Conservation (phyloP, 352 stramenopile genomes). For the Globisporangium cystogenes region DNA sequence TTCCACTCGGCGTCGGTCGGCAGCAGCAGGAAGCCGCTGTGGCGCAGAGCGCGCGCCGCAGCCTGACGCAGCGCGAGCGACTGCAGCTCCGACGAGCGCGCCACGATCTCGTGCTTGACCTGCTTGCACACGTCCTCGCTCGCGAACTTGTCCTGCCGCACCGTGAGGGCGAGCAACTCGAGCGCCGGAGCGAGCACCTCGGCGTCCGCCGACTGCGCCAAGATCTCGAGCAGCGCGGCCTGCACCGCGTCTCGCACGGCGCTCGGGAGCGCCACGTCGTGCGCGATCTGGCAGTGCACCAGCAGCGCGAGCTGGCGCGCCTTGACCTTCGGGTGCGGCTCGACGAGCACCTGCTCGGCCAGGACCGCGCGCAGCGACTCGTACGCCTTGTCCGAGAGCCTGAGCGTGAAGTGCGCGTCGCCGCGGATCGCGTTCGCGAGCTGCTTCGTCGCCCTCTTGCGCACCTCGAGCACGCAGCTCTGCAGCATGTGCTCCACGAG, state of each 20-base stretch:
- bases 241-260: constrained; percentile 16
- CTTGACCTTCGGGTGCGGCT: constrained; percentile 66
- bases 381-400: constrained; percentile 5
- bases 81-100: constrained; percentile 41
- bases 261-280: constrained; percentile 10
- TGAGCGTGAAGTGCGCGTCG: constrained; percentile 9
- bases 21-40: constrained; percentile 35
- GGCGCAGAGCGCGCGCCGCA: constrained; percentile 41
- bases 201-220: constrained; percentile 39
- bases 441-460: constrained; percentile 55
- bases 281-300: constrained; percentile 25
- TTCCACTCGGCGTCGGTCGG: background rate
- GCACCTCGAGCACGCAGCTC: constrained; percentile 45
- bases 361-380: constrained; percentile 32
- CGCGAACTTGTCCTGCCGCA: constrained; percentile 8
- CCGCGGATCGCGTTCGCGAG: constrained; percentile 23
- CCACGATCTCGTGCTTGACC: constrained; percentile 40
- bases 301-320: constrained; percentile 49
- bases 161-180: constrained; percentile 50
- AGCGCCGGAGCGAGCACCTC: constrained; percentile 47
- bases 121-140: constrained; percentile 1
- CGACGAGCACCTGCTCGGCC: constrained; percentile 38
- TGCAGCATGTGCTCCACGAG: constrained; percentile 32
- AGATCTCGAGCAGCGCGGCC: constrained; percentile 15
- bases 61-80: constrained; percentile 53